phyloP scores from a whole-genome alignment of 2,329 filamentous ascomycete species.

The Aspergillus candidus region DNA sequence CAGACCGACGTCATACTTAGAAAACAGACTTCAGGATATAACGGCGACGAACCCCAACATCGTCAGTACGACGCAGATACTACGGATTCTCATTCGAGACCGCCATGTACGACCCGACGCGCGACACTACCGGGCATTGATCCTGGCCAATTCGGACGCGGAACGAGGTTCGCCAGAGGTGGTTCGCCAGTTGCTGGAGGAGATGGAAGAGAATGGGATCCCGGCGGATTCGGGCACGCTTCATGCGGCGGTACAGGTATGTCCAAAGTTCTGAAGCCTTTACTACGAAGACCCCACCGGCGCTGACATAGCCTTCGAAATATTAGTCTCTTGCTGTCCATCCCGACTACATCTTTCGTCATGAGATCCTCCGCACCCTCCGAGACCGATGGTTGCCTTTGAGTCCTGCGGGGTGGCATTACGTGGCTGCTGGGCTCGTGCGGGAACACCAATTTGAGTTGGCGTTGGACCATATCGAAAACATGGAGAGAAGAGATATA shows the following conservation, averaged over 20 bases:
- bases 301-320: not conserved
- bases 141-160: conserved; percentile 63
- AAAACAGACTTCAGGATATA: conserved; percentile 24
- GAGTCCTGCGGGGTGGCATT: conserved; percentile 57
- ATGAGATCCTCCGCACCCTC: conserved; percentile 59
- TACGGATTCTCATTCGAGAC: conserved; percentile 35
- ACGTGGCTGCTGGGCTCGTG: conserved; percentile 66
- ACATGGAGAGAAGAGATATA: conserved; percentile 54
- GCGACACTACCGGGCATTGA: conserved; percentile 63
- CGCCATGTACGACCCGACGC: conserved; percentile 31
- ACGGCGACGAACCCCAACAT: conserved; percentile 21
- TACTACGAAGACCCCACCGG: not conserved
- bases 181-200: conserved; percentile 59
- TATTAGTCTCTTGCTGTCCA: conserved; percentile 67
- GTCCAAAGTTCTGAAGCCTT: conserved; percentile 7
- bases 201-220: conserved; percentile 62
- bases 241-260: conserved; percentile 63
- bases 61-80: conserved; percentile 23
- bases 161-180: conserved; percentile 59
- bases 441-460: conserved; percentile 78
- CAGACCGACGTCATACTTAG: conserved; percentile 19
- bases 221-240: conserved; percentile 61
- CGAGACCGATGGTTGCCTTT: conserved; percentile 64
- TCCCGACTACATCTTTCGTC: conserved; percentile 73
- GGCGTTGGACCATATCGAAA: conserved; percentile 63